phyloP scores from a whole-genome alignment of 2,329 filamentous ascomycete genomes.

The Acarospora socialis region DNA sequence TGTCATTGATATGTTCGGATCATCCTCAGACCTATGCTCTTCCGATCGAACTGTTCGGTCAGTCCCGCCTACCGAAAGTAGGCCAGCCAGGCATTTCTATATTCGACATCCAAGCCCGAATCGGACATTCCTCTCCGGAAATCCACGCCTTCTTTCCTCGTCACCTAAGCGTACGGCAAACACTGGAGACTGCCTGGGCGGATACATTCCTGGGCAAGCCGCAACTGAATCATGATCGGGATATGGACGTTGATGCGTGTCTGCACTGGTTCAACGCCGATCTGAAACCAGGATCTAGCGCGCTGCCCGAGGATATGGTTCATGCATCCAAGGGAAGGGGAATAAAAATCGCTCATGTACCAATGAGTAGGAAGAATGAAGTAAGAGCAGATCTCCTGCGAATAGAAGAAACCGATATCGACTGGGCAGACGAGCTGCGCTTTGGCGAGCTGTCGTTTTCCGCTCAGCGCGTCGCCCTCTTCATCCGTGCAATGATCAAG shows the following conservation, averaged over 20 bases:
- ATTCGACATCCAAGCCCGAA: conserved; percentile 78
- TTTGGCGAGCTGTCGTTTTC: conserved; percentile 69
- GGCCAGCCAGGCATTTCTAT: conserved; percentile 66
- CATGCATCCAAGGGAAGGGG: not conserved
- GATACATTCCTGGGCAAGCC: conserved; percentile 69
- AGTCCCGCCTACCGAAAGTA: conserved; percentile 59
- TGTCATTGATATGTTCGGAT: conserved; percentile 86
- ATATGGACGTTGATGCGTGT: conserved; percentile 49
- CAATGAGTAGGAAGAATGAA: no score
- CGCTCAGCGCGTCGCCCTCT: conserved; percentile 70
- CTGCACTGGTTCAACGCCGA: conserved; percentile 68
- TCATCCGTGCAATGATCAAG: conserved; percentile 70
- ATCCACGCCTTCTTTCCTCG: conserved; percentile 87
- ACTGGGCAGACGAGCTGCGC: conserved; percentile 53
- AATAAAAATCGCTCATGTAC: conserved; percentile 7
- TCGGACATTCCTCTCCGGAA: conserved; percentile 89
- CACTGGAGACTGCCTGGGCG: conserved; percentile 77
- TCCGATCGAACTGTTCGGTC: conserved; percentile 74
- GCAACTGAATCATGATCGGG: conserved; percentile 43
- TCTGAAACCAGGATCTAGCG: conserved; percentile 41
- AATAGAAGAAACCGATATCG: conserved; percentile 19
- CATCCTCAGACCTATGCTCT: conserved; percentile 89
- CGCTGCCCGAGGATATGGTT: conserved; percentile 3
- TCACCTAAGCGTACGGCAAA: conserved; percentile 54
- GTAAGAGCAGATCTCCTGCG: not conserved